A percentile compares a stretch with the other conserved stretches of the same genome.
phyloP scores from a whole-genome alignment of 495 filamentous ascomycete species.

The Penicillium steckii region DNA sequence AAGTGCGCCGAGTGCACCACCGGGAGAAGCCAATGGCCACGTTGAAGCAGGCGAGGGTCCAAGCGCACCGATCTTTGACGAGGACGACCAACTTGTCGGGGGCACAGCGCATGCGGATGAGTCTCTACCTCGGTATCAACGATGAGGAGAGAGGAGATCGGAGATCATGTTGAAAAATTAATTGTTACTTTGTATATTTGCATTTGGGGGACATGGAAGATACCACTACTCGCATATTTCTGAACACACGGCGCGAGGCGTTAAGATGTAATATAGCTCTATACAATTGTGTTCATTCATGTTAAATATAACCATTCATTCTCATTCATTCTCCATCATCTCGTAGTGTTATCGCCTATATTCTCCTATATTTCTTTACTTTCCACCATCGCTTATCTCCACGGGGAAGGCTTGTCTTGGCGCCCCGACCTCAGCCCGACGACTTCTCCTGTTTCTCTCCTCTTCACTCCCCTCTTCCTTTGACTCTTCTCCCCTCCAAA shows the following conservation, averaged over 20 bases:
- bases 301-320: no score
- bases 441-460: no score
- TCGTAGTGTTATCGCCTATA: no score
- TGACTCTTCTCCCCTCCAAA: conserved; percentile 7
- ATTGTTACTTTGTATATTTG: conserved; percentile 22
- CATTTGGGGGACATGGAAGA: conserved; percentile 30
- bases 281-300: no score
- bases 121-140: conserved; percentile 48
- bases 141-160: conserved; percentile 33
- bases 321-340: no score
- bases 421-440: neutral
- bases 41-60: conserved; percentile 44
- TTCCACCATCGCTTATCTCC: neutral
- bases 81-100: conserved; percentile 49
- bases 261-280: conserved; percentile 20
- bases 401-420: neutral
- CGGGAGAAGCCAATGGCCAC: conserved; percentile 48
- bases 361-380: no score
- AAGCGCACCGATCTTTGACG: conserved; percentile 67
- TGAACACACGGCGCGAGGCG: conserved; percentile 16
- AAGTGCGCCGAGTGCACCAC: conserved; percentile 52
- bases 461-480: conserved; percentile 9
- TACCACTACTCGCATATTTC: conserved; percentile 34
- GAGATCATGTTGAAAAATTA: no score
- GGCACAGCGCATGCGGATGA: conserved; percentile 44